Evolutionary conservation across 768 basidiomycete species (phyloP), one percentile per base, ranked within the genome.

Genomic region (Mycena vitilis): DNA sequence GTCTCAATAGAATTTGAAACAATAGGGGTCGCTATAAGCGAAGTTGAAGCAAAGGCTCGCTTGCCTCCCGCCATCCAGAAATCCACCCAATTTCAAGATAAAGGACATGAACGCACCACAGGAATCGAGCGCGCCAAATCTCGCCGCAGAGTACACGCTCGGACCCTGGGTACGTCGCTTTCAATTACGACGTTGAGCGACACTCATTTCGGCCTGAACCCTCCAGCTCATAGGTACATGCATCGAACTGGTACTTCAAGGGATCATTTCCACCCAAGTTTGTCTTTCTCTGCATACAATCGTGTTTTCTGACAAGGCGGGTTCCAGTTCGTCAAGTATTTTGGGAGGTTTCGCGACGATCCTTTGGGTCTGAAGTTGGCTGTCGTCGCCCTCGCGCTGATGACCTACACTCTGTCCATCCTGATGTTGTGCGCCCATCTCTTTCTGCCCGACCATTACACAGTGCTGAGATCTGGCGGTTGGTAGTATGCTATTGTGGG

Each of bases 281-380:
- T 10, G 59, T 66, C 2, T n/a, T 11, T 20, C 20, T 2, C 49
- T 48, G 2, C 22, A n/a, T 0, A 13, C 15, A 5, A 7, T 4
- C 8, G 22, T 18, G 2, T 16, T 16, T 9, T 7, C 25, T 30
- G 30, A 52, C 23, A 30, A 11, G 25, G 51, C 30, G 51, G 51
- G 51, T 13, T 52, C 10, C 48, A 61, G 60, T 52, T 61, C 40
- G 61, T 63, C 52, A 63, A 63, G 25, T 63, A 63, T 23, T 63
- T 54, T 30, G 52, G 6, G 15, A 45, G 16, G 22, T 63, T 18
- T 36, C 61, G 52, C 40, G 18, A 25, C 4, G 61, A 63, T 30
- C 25, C 51, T 6, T 8, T 54, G 1, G 25, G 12, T 10, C 23
- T 54, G 42, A 63, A 63, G n/a, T 13, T 23, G 40, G 11, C 13